Conservation (phyloP, 768 basidiomycete species). For the Royoungia palumana region DNA sequence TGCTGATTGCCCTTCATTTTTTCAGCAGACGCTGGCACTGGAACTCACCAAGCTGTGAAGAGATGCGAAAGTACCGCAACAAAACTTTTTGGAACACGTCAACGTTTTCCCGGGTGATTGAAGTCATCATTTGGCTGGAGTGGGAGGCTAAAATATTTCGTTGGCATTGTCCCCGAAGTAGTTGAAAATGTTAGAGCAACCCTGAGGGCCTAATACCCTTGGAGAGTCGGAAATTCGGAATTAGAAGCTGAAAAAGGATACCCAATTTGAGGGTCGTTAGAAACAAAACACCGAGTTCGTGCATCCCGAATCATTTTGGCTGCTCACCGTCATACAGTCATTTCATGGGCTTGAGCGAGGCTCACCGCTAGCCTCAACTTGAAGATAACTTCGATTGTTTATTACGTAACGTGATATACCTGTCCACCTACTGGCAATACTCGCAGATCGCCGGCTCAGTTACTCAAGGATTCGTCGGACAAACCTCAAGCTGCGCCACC, state of each 20-base stretch:
- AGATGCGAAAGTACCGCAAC: background rate
- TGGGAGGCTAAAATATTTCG: too few species aligned
- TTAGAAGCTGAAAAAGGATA: background rate
- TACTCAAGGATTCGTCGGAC: slow-evolving; percentile 1
- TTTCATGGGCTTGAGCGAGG: too few species aligned
- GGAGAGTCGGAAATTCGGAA: too few species aligned
- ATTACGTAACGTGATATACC: slow-evolving; percentile 9
- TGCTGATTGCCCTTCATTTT: slow-evolving; percentile 1
- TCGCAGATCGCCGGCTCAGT: slow-evolving; percentile 3
- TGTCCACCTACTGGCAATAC: background rate
- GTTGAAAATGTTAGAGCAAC: too few species aligned
- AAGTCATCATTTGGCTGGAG: background rate
- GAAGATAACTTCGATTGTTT: too few species aligned
- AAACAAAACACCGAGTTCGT: background rate
- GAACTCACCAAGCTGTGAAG: slow-evolving; percentile 24
- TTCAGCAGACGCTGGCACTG: slow-evolving; percentile 8
- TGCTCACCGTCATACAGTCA: background rate
- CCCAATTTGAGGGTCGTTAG: background rate
- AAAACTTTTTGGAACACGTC: background rate
- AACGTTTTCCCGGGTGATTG: background rate
- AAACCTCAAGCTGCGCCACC: slow-evolving; percentile 11
- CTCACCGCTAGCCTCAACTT: too few species aligned
- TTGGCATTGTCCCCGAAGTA: too few species aligned
- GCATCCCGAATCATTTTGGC: background rate
- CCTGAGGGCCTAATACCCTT: too few species aligned